A percentile compares a stretch with the other conserved stretches of the same genome.
Evolutionary conservation across 768 basidiomycete genomes (phyloP).

Genomic region (Xerocomus potaroensis): DNA sequence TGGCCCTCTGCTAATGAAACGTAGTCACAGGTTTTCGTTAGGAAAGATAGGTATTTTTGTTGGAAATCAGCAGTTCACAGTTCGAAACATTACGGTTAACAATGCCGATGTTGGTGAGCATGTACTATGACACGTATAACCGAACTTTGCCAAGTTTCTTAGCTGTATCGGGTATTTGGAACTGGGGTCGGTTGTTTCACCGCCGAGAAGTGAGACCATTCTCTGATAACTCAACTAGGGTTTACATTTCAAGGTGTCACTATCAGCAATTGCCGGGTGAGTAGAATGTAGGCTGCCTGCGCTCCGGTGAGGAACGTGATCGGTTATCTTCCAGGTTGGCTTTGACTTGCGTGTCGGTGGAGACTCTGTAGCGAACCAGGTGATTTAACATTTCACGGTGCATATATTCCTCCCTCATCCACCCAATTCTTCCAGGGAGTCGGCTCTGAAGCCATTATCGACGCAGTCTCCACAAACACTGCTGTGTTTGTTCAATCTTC

Average conservation of each 20-base stretch:
- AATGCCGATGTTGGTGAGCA: slow-evolving; percentile 39
- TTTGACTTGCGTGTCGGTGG: slow-evolving; percentile 44
- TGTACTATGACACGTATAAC: not conserved
- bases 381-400: slow-evolving; percentile 6
- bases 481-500: slow-evolving; percentile 41
- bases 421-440: slow-evolving; percentile 29
- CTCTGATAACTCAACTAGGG: slow-evolving; percentile 25
- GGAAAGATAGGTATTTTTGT: slow-evolving; percentile 59
- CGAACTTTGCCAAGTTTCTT: not conserved
- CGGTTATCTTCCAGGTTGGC: slow-evolving; percentile 31
- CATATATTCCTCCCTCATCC: not conserved
- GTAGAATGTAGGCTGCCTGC: not conserved
- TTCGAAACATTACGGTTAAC: slow-evolving; percentile 56
- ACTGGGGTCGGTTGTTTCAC: slow-evolving; percentile 35
- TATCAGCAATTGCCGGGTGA: slow-evolving; percentile 36
- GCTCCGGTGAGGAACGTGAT: not conserved
- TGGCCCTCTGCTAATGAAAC: not conserved
- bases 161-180: slow-evolving; percentile 35
- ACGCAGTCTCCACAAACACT: slow-evolving; percentile 43
- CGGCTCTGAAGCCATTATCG: slow-evolving; percentile 42
- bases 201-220: not conserved
- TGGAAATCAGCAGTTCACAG: slow-evolving; percentile 78
- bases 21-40: not conserved
- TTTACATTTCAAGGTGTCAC: slow-evolving; percentile 52
- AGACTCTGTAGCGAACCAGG: slow-evolving; percentile 28